Percentiles rank a stretch among this genome's conserved stretches.
phyloP scores from a whole-genome alignment of 2,329 filamentous ascomycete species.

The Elsinoe arachidis region DNA sequence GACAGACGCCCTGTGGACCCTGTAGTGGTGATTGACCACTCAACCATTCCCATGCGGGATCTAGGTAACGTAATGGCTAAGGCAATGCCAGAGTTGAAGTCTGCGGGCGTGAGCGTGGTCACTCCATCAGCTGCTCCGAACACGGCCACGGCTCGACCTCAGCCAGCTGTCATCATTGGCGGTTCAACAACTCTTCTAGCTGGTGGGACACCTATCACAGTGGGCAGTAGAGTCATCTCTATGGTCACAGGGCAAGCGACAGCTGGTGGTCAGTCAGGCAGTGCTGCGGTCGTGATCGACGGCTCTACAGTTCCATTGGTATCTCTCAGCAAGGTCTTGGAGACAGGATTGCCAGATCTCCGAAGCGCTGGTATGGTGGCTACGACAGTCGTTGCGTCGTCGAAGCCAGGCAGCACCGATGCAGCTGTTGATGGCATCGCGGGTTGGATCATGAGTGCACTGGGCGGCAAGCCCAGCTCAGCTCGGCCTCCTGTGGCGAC shows the following conservation, averaged over 20 bases:
- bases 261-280: background rate
- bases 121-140: background rate
- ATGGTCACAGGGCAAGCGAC: background rate
- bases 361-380: background rate
- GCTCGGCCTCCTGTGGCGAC: background rate
- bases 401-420: background rate
- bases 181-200: background rate
- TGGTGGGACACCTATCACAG: background rate
- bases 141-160: background rate
- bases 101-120: background rate
- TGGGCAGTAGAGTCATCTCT: background rate
- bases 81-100: background rate
- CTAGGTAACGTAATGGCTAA: background rate
- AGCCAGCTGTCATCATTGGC: background rate
- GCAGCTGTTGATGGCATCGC: background rate
- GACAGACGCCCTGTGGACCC: background rate
- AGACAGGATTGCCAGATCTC: background rate
- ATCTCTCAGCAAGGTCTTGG: background rate
- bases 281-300: background rate
- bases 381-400: background rate
- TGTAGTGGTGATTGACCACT: background rate
- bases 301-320: background rate
- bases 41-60: background rate
- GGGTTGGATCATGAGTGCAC: background rate
- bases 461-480: background rate